A percentile compares a stretch with the other conserved stretches of the same genome.
Conservation (phyloP, 345 rosid species). For the Lepidium africanum region DNA sequence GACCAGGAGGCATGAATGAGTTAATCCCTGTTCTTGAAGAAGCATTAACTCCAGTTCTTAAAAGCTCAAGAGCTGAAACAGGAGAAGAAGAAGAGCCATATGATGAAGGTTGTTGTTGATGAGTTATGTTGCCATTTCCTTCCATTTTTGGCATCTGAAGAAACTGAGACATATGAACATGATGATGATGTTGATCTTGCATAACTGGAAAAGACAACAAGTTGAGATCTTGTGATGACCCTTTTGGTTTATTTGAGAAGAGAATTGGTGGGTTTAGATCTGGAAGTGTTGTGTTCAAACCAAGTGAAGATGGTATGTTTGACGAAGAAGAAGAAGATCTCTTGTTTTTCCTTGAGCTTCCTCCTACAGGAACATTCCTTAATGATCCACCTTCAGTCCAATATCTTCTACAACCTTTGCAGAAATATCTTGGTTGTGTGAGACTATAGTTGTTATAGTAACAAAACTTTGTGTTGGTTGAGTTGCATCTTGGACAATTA, state of each 20-base stretch:
- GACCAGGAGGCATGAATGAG: slow-evolving; percentile 25
- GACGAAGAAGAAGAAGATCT: slow-evolving; percentile 16
- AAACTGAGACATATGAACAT: slow-evolving; percentile 24
- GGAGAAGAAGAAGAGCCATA: slow-evolving; percentile 25
- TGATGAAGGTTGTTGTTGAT: slow-evolving; percentile 15
- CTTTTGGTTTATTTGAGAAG: slow-evolving; percentile 27
- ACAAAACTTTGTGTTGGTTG: slow-evolving; percentile 85
- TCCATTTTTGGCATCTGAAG: slow-evolving; percentile 28
- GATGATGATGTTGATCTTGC: slow-evolving; percentile 27
- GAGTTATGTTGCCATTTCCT: slow-evolving; percentile 20
- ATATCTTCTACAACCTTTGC: slow-evolving; percentile 90
- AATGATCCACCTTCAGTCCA: slow-evolving; percentile 95
- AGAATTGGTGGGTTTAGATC: slow-evolving; percentile 30
- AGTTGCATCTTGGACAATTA: slow-evolving; percentile 91
- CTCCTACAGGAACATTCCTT: slow-evolving; percentile 82
- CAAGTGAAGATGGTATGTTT: slow-evolving; percentile 23
- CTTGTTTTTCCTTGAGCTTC: slow-evolving; percentile 74
- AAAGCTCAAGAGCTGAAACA: slow-evolving; percentile 27
- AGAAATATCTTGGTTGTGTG: slow-evolving; percentile 83
- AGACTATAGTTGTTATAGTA: slow-evolving; percentile 88
- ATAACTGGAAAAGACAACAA: slow-evolving; percentile 30
- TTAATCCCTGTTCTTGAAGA: slow-evolving; percentile 28
- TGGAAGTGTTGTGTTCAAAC: slow-evolving; percentile 21
- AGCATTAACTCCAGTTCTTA: slow-evolving; percentile 25
- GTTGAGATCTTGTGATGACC: slow-evolving; percentile 31